These are phyloP conservation scores for Ophiostoma sp. DNA, from an alignment of 2,329 filamentous ascomycete species.

Conservation along the genomic window DNA sequence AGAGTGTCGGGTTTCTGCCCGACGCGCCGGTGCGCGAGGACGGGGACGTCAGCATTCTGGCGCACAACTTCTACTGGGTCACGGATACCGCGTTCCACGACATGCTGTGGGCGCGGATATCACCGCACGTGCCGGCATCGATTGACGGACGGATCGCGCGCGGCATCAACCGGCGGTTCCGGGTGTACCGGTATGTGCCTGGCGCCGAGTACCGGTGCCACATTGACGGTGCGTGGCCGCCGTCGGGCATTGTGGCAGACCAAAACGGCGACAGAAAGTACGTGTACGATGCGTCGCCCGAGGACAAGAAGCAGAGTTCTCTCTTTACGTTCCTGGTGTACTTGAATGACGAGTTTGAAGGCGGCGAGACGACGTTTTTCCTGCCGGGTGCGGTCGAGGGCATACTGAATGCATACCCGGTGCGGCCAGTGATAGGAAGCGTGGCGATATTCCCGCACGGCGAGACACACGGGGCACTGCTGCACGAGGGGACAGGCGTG, in stretches of 20 bases:
- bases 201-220: constrained; percentile 67
- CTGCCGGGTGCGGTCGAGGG: constrained; percentile 59
- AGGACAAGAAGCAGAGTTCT: constrained; percentile 56
- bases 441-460: constrained; percentile 67
- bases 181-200: constrained; percentile 67
- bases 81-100: constrained; percentile 59
- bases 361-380: constrained; percentile 67
- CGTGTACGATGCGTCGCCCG: constrained; percentile 60
- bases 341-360: constrained; percentile 65
- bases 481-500: constrained; percentile 68
- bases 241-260: constrained; percentile 50
- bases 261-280: constrained; percentile 45
- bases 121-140: constrained; percentile 49
- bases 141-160: constrained; percentile 53
- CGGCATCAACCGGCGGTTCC: constrained; percentile 63
- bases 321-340: constrained; percentile 66
- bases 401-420: constrained; percentile 61
- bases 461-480: constrained; percentile 56
- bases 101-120: constrained; percentile 56
- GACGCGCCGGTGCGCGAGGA: constrained; percentile 63
- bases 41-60: constrained; percentile 58
- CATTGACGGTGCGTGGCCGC: constrained; percentile 68
- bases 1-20: constrained; percentile 59
- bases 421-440: constrained; percentile 62
- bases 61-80: constrained; percentile 71